These are phyloP conservation scores for bread wheat (Triticum aestivum) DNA, from an alignment of 176 grass and related monocot genomes.

Conservation along the genomic window DNA sequence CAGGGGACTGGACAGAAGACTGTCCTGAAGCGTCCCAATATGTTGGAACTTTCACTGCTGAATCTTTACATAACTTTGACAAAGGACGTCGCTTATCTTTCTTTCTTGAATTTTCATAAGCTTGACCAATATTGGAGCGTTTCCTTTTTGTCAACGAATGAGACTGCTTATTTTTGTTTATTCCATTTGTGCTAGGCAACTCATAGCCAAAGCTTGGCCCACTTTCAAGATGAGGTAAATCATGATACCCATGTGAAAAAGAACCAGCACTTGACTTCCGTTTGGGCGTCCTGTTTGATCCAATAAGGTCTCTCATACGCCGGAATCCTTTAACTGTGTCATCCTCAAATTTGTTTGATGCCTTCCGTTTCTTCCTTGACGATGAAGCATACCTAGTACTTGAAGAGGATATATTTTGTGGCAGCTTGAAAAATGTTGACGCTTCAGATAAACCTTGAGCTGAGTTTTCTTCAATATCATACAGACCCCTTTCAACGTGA, in stretches of 20 bases:
- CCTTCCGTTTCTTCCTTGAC: conserved; percentile 66
- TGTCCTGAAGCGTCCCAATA: conserved; percentile 57
- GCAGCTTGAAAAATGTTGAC: conserved; percentile 41
- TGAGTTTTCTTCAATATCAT: conserved; percentile 47
- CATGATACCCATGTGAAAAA: conserved; percentile 36
- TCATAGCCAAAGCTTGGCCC: conserved; percentile 46
- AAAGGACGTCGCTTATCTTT: conserved; percentile 65
- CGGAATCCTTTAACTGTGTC: conserved; percentile 60
- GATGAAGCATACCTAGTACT: conserved; percentile 62
- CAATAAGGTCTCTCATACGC: conserved; percentile 96
- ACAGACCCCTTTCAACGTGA: conserved; percentile 28
- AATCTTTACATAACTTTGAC: conserved; percentile 65
- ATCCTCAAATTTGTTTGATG: conserved; percentile 59
- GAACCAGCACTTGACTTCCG: conserved; percentile 36
- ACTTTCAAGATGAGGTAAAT: conserved; percentile 51
- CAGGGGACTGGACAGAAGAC: conserved; percentile 34
- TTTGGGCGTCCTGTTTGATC: conserved; percentile 54
- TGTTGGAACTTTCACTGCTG: conserved; percentile 64
- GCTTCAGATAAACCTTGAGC: conserved; percentile 50
- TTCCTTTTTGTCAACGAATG: conserved; percentile 71
- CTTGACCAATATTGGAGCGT: conserved; percentile 65
- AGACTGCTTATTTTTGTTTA: conserved; percentile 44
- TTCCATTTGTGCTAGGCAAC: conserved; percentile 39
- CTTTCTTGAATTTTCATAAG: conserved; percentile 80
- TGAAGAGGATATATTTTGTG: conserved; percentile 54